Percentiles rank a stretch among this genome's conserved stretches.
Evolutionary conservation across 2,329 filamentous ascomycete species (phyloP).

Genomic region (Fusarium sp.): DNA sequence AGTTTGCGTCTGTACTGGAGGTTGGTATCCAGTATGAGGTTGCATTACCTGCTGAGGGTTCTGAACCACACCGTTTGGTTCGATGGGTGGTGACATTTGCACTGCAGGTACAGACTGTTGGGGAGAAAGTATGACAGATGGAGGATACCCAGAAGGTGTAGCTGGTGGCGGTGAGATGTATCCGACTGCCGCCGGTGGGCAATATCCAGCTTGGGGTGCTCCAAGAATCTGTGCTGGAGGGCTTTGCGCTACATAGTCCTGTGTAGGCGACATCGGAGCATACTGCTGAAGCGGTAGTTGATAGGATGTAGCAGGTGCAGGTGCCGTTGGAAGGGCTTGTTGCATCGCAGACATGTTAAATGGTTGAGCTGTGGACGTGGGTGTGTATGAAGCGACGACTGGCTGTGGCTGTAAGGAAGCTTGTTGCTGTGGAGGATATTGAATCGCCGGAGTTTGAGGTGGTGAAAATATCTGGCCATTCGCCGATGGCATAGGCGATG

Average conservation of each 20-base stretch:
- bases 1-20: background rate
- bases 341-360: constrained; percentile 30
- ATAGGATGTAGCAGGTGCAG: background rate
- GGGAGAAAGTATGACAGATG: background rate
- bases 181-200: background rate
- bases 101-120: background rate
- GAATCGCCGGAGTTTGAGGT: background rate
- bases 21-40: background rate
- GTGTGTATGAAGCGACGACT: background rate
- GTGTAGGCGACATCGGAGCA: background rate
- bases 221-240: background rate
- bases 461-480: background rate
- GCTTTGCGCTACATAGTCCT: background rate
- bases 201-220: background rate
- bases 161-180: background rate
- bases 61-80: too few species aligned
- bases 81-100: background rate
- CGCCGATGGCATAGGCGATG: background rate
- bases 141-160: background rate
- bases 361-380: background rate
- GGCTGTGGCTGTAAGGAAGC: background rate
- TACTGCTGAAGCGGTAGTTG: background rate
- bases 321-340: constrained; percentile 22
- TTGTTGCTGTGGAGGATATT: background rate
- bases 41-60: background rate